Percentiles rank a stretch among this genome's conserved stretches.
phyloP scores from a whole-genome alignment of 2,329 filamentous ascomycete species.

The Ilyonectria sp. region DNA sequence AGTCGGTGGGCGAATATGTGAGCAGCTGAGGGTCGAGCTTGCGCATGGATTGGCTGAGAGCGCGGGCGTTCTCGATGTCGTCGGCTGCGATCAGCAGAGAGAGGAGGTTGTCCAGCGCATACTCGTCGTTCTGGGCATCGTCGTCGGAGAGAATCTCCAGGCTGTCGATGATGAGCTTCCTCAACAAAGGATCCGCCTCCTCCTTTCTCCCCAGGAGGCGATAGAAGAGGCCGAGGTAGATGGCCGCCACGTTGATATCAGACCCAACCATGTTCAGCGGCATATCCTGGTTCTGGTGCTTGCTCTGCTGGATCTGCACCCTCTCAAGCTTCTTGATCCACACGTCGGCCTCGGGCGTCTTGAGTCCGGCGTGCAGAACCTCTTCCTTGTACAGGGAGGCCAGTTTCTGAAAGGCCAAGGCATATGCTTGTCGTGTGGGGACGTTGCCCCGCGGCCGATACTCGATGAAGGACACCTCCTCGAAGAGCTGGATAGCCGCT shows the following conservation, averaged over 20 bases:
- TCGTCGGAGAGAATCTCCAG: conserved; percentile 57
- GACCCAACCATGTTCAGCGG: conserved; percentile 58
- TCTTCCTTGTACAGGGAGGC: conserved; percentile 56
- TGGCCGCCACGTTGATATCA: conserved; percentile 59
- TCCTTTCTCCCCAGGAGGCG: conserved; percentile 49
- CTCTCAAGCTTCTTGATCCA: conserved; percentile 56
- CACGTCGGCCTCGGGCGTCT: conserved; percentile 43
- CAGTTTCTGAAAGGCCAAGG: conserved; percentile 58
- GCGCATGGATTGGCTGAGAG: conserved; percentile 58
- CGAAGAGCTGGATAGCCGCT: conserved; percentile 54
- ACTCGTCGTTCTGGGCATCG: conserved; percentile 59
- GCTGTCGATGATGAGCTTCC: conserved; percentile 54
- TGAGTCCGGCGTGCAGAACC: conserved; percentile 48
- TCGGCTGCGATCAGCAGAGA: conserved; percentile 57
- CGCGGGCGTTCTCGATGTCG: conserved; percentile 54
- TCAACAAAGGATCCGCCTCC: conserved; percentile 50
- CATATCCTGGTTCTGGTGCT: conserved; percentile 57
- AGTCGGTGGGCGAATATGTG: conserved; percentile 47
- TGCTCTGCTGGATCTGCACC: conserved; percentile 55
- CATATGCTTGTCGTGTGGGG: conserved; percentile 56
- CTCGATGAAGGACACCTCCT: conserved; percentile 55
- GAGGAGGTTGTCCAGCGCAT: conserved; percentile 59
- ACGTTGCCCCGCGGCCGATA: conserved; percentile 58
- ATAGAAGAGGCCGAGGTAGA: conserved; percentile 58
- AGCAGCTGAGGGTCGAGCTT: conserved; percentile 51